These are phyloP conservation scores for Butyriboletus loyo DNA, from an alignment of 768 basidiomycete species.

Conservation along the genomic window DNA sequence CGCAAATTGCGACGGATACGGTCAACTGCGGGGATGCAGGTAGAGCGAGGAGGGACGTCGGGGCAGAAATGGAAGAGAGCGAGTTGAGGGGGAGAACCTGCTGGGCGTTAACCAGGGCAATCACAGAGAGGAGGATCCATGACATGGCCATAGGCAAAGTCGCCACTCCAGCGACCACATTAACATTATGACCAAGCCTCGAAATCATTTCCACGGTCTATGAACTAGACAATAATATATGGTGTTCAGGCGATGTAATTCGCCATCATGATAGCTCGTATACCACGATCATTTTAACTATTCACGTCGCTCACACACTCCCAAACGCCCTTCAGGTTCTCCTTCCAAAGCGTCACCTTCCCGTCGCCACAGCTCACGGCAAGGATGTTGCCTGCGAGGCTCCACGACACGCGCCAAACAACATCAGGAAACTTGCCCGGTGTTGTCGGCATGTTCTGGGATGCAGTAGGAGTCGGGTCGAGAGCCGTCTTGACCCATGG, in stretches of 20 bases:
- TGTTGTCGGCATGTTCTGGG: constrained; percentile 42
- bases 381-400: constrained; percentile 90
- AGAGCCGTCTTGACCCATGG: constrained; percentile 81
- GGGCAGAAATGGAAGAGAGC: constrained; percentile 31
- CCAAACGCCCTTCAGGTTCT: constrained; percentile 92
- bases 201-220: too few relatives aligned
- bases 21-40: constrained; percentile 39
- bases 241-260: background rate
- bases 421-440: constrained; percentile 92
- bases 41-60: constrained; percentile 38
- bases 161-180: too few relatives aligned
- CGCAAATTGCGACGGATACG: constrained; percentile 51
- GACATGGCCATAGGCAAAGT: background rate
- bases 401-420: constrained; percentile 99
- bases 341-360: constrained; percentile 98
- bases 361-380: constrained; percentile 98
- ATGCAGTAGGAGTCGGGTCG: constrained; percentile 59
- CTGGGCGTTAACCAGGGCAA: constrained; percentile 8
- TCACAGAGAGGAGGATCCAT: background rate
- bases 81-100: constrained; percentile 37
- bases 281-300: constrained; percentile 45
- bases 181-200: too few relatives aligned
- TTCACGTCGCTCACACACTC: constrained; percentile 96
- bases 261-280: background rate
- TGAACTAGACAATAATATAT: too few relatives aligned